phyloP scores from a whole-genome alignment of 306 rosid species.

The Cucumis melo region DNA sequence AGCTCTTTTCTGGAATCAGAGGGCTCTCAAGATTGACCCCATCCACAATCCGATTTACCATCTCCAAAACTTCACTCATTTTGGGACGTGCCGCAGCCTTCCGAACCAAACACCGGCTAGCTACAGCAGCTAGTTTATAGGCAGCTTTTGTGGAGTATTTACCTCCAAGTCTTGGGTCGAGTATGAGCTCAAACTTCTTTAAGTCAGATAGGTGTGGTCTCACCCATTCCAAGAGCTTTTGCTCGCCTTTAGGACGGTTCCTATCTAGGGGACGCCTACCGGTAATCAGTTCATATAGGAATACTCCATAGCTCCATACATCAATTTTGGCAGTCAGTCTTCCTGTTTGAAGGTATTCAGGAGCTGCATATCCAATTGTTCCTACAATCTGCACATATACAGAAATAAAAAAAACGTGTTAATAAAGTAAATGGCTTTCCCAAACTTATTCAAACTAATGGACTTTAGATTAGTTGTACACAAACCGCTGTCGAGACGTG shows the following conservation, averaged over 20 bases:
- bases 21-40: slow-evolving; percentile 17
- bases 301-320: slow-evolving; percentile 49
- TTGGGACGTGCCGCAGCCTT: slow-evolving; percentile 32
- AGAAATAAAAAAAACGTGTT: not conserved
- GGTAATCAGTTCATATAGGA: slow-evolving; percentile 47
- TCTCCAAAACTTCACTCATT: slow-evolving; percentile 44
- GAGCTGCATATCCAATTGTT: slow-evolving; percentile 56
- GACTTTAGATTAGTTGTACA: not conserved
- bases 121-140: slow-evolving; percentile 31
- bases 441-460: not conserved
- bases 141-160: slow-evolving; percentile 38
- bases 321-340: slow-evolving; percentile 41
- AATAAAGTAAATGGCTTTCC: not conserved
- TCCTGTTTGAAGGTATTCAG: slow-evolving; percentile 53
- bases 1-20: slow-evolving; percentile 9
- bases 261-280: slow-evolving; percentile 53
- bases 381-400: slow-evolving; percentile 31
- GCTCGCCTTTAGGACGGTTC: slow-evolving; percentile 39
- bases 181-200: slow-evolving; percentile 27
- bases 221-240: slow-evolving; percentile 48
- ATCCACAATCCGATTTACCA: slow-evolving; percentile 22
- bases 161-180: slow-evolving; percentile 46
- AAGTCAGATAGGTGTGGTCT: slow-evolving; percentile 27
- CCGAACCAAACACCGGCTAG: slow-evolving; percentile 38
- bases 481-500: slow-evolving; percentile 47